These are phyloP conservation scores for Fusarium nurragi DNA, from an alignment of 2,329 filamentous ascomycete genomes.

Conservation along the genomic window DNA sequence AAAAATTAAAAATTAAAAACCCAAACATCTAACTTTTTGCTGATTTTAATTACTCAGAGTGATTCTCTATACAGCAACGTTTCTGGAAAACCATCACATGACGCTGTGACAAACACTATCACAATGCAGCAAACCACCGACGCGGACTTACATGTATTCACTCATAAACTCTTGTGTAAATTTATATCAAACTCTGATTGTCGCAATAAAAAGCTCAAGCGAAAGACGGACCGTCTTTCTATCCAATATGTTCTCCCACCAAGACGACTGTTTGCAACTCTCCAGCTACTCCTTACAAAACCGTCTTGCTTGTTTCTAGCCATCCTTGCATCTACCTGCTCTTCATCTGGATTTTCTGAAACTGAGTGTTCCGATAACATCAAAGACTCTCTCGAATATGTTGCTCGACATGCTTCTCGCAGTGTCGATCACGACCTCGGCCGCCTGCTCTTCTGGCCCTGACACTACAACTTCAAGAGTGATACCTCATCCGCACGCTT, in stretches of 20 bases:
- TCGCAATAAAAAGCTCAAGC: too few relatives aligned
- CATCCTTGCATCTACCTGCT: background rate
- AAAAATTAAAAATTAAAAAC: background rate
- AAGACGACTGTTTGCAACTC: background rate
- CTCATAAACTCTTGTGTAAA: background rate
- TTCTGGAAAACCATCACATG: background rate
- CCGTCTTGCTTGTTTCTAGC: background rate
- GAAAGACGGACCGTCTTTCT: background rate
- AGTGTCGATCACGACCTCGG: background rate
- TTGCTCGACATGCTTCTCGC: background rate
- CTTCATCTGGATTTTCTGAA: background rate
- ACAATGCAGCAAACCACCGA: slow-evolving; percentile 12
- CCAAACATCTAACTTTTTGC: background rate
- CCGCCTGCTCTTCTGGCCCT: background rate
- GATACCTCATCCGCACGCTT: background rate
- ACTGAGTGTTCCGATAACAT: background rate
- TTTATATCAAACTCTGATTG: background rate
- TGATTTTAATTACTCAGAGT: background rate
- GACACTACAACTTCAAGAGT: background rate
- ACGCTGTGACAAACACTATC: slow-evolving; percentile 12
- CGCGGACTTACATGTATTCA: background rate
- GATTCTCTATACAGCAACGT: background rate
- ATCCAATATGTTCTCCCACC: background rate
- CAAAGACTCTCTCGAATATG: background rate
- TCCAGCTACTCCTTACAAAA: background rate